Percentiles rank a stretch among this genome's conserved stretches.
phyloP scores from a whole-genome alignment of 768 basidiomycete genomes.

The Termitomyces sp. region DNA sequence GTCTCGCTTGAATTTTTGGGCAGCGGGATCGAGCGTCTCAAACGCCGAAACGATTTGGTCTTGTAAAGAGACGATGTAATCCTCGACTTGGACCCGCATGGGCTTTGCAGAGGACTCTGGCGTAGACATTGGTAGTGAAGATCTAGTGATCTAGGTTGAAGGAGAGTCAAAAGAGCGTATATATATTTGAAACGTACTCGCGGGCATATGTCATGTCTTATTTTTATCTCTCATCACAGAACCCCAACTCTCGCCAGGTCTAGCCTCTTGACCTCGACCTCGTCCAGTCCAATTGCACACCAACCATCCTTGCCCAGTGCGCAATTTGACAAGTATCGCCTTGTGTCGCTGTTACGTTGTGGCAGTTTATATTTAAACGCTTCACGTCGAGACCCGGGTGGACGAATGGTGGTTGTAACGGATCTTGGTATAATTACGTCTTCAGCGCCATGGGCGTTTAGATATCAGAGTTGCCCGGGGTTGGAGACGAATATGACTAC shows the following conservation, averaged over 20 bases:
- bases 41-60: slow-evolving; percentile 73
- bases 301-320: neutral
- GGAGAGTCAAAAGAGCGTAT: neutral
- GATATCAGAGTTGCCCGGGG: neutral
- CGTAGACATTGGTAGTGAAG: slow-evolving; percentile 16
- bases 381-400: too few relatives aligned
- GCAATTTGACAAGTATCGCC: neutral
- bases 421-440: neutral
- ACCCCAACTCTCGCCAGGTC: neutral
- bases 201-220: neutral
- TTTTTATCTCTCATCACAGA: neutral
- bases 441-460: neutral
- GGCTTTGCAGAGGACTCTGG: slow-evolving; percentile 24
- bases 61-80: slow-evolving; percentile 77
- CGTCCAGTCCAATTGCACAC: neutral
- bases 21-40: slow-evolving; percentile 73
- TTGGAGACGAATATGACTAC: neutral
- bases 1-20: slow-evolving; percentile 78
- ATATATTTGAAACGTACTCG: neutral
- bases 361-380: too few relatives aligned
- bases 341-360: too few relatives aligned
- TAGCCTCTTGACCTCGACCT: neutral
- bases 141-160: neutral
- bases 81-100: slow-evolving; percentile 79
- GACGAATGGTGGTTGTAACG: neutral